Conservation (phyloP, 2,329 filamentous ascomycete species). For the Clonostachys chloroleuca region DNA sequence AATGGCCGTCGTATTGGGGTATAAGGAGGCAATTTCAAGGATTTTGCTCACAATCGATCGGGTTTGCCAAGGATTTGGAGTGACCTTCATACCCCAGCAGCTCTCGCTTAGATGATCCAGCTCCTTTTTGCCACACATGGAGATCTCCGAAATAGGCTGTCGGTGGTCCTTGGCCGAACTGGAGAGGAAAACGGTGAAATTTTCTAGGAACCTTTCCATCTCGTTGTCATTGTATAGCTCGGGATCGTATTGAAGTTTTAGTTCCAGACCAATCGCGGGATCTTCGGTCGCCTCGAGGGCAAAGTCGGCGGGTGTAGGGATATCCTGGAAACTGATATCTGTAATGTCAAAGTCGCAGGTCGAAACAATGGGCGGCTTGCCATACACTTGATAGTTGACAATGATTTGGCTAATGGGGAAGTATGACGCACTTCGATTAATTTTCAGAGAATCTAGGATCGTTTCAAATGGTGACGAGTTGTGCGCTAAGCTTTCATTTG, state of each 20-base stretch:
- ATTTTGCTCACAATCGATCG: constrained; percentile 6
- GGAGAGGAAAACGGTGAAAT: constrained; percentile 15
- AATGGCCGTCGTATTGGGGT: not conserved
- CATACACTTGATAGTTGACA: constrained; percentile 22
- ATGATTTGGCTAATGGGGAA: constrained; percentile 44
- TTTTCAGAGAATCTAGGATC: constrained; percentile 34
- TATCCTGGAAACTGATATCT: constrained; percentile 11
- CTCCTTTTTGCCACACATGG: constrained; percentile 13
- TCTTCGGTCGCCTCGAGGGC: constrained; percentile 10
- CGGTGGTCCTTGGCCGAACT: constrained; percentile 15
- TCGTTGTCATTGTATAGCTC: constrained; percentile 10
- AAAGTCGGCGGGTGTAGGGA: constrained; percentile 14
- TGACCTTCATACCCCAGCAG: constrained; percentile 11
- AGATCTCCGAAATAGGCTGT: constrained; percentile 13
- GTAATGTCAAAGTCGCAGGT: constrained; percentile 13
- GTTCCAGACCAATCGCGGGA: constrained; percentile 6
- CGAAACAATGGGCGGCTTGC: constrained; percentile 7
- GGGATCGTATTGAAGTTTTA: constrained; percentile 14
- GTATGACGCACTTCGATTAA: constrained; percentile 26
- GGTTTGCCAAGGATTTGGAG: constrained; percentile 10
- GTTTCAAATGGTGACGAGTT: constrained; percentile 41
- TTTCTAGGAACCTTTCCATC: constrained; percentile 18
- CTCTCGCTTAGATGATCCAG: constrained; percentile 9
- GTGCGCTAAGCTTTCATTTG: constrained; percentile 13
- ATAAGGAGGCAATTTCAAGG: not conserved